Conservation (phyloP, 2,329 filamentous ascomycete genomes). For the Colletotrichum sp. region DNA sequence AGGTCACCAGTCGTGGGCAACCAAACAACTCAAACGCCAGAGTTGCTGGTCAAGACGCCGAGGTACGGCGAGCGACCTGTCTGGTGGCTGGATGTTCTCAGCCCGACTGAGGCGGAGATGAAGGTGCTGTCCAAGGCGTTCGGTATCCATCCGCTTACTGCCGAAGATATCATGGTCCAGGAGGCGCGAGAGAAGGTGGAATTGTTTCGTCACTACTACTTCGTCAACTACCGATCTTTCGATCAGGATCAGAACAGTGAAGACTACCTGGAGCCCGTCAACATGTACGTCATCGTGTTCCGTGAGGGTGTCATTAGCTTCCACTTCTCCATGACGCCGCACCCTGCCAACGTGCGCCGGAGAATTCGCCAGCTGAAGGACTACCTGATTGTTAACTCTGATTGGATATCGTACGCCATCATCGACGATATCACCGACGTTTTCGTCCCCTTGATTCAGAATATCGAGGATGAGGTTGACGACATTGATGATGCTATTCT, state of each 20-base stretch:
- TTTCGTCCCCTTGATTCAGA: conserved; percentile 89
- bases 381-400: conserved; percentile 88
- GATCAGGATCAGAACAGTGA: conserved; percentile 92
- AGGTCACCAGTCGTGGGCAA: conserved; percentile 39
- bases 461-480: conserved; percentile 95
- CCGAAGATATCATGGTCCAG: conserved; percentile 96
- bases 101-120: conserved; percentile 94
- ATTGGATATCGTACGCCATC: conserved; percentile 98
- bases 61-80: conserved; percentile 83
- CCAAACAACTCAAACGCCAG: conserved; percentile 29
- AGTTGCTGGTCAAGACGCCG: conserved; percentile 48
- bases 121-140: conserved; percentile 91
- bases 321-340: conserved; percentile 95
- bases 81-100: conserved; percentile 95
- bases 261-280: conserved; percentile 91
- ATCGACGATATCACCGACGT: conserved; percentile 99
- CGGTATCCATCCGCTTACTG: conserved; percentile 92
- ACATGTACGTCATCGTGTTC: conserved; percentile 98
- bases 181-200: conserved; percentile 98
- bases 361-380: conserved; percentile 93
- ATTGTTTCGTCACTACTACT: conserved; percentile 96
- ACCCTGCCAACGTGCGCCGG: conserved; percentile 93
- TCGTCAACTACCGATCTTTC: conserved; percentile 97
- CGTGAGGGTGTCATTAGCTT: conserved; percentile 94
- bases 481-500: conserved; percentile 95